These are phyloP conservation scores for Echria macrotheca DNA, from an alignment of 495 filamentous ascomycete species.

Conservation along the genomic window DNA sequence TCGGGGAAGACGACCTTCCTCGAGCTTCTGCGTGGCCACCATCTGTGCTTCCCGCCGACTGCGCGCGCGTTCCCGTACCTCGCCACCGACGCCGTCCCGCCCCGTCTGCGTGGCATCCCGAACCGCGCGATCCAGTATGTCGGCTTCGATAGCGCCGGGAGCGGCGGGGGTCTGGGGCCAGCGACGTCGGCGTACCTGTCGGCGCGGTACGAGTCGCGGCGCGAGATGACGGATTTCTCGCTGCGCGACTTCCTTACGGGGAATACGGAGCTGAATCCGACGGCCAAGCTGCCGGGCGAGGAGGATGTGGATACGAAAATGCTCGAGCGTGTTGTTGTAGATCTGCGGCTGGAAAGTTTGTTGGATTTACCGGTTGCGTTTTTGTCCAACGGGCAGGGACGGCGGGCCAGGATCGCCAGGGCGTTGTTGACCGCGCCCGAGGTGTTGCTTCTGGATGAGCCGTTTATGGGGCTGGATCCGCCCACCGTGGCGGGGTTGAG, in stretches of 20 bases:
- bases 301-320: conserved; percentile 34
- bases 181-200: conserved; percentile 72
- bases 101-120: conserved; percentile 48
- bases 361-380: conserved; percentile 76
- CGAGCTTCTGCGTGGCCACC: conserved; percentile 65
- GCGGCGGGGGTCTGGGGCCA: conserved; percentile 23
- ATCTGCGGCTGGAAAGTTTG: conserved; percentile 60
- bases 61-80: conserved; percentile 75
- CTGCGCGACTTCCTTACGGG: conserved; percentile 72
- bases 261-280: conserved; percentile 65
- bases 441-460: conserved; percentile 83
- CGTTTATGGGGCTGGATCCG: conserved; percentile 96
- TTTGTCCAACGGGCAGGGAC: conserved; percentile 87
- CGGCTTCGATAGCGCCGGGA: conserved; percentile 67
- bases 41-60: conserved; percentile 64
- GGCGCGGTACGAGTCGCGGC: conserved; percentile 83
- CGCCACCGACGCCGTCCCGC: conserved; percentile 53
- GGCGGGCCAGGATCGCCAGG: conserved; percentile 80
- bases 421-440: conserved; percentile 74
- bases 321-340: conserved; percentile 55
- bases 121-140: conserved; percentile 72
- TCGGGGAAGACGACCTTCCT: conserved; percentile 72
- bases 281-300: conserved; percentile 40
- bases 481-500: conserved; percentile 65
- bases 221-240: conserved; percentile 83